These are phyloP conservation scores for Monosporascus sp. DNA, from an alignment of 2,329 filamentous ascomycete genomes.

Conservation along the genomic window DNA sequence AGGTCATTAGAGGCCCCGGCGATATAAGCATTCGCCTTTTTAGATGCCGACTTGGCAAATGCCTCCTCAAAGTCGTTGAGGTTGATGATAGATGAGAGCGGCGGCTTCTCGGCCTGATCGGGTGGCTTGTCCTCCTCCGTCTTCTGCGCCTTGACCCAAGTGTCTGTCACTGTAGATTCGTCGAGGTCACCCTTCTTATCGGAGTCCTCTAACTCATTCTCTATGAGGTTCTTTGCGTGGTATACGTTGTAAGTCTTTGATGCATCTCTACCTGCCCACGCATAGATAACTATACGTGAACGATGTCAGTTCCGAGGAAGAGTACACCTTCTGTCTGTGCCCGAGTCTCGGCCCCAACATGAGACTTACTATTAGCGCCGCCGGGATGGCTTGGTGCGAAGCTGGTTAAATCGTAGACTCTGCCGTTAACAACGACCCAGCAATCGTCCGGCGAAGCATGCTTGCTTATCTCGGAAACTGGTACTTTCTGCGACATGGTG, in stretches of 20 bases:
- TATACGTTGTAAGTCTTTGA: neutral
- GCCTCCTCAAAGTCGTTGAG: constrained; percentile 8
- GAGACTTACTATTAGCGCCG: constrained; percentile 5
- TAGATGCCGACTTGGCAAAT: constrained; percentile 2
- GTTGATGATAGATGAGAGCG: constrained; percentile 6
- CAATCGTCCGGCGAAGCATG: constrained; percentile 6
- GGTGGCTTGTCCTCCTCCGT: neutral
- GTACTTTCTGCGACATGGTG: neutral
- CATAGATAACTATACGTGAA: neutral
- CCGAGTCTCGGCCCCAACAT: neutral
- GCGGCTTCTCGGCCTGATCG: neutral
- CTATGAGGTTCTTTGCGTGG: neutral
- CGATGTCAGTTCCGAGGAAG: neutral
- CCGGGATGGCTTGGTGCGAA: constrained; percentile 10
- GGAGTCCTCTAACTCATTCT: neutral
- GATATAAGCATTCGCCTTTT: constrained; percentile 5
- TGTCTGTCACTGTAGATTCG: neutral
- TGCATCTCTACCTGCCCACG: neutral
- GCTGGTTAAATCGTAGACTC: constrained; percentile 7
- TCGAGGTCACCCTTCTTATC: neutral
- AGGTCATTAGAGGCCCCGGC: constrained; percentile 2
- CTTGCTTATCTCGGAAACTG: constrained; percentile 1
- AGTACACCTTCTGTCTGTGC: neutral
- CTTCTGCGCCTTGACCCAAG: neutral
- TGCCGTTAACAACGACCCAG: constrained; percentile 9